Percentiles rank a stretch among this genome's conserved stretches.
phyloP scores from a whole-genome alignment of 345 rosid species.

The Populus nigra region DNA sequence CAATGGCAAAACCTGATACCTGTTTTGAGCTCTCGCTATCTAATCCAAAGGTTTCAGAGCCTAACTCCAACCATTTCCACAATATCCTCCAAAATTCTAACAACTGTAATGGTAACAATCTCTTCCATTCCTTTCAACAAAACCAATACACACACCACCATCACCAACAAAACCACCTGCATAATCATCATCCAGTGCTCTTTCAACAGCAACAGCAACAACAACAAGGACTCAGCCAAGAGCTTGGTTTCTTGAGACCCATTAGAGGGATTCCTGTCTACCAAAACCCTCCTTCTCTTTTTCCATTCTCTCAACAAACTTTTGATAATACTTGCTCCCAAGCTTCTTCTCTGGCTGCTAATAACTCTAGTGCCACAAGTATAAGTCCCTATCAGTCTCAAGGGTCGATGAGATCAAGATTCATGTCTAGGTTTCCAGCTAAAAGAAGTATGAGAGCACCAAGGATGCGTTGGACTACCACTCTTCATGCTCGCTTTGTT shows the following conservation, averaged over 20 bases:
- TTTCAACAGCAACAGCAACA: constrained; percentile 30
- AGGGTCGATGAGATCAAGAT: constrained; percentile 63
- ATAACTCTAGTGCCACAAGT: constrained; percentile 27
- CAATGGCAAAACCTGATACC: constrained; percentile 45
- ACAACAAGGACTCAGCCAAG: constrained; percentile 45
- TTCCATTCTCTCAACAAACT: constrained; percentile 42
- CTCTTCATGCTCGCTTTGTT: constrained; percentile 96
- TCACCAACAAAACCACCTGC: constrained; percentile 14
- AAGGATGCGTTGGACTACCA: constrained; percentile 95
- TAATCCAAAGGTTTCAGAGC: constrained; percentile 44
- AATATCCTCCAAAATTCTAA: constrained; percentile 24
- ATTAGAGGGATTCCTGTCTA: constrained; percentile 83
- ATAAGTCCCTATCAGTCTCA: constrained; percentile 44
- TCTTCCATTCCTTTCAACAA: constrained; percentile 40
- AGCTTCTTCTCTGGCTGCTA: constrained; percentile 29
- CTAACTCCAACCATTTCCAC: constrained; percentile 37
- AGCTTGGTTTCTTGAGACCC: constrained; percentile 74
- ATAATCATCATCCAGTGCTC: constrained; percentile 26
- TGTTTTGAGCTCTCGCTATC: constrained; percentile 65
- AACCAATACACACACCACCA: constrained; percentile 29
- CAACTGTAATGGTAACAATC: constrained; percentile 30
- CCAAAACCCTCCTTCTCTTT: constrained; percentile 51
- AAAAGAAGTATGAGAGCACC: constrained; percentile 70
- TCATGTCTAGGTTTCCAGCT: constrained; percentile 58
- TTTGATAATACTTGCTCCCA: constrained; percentile 20